These are phyloP conservation scores for Hanseniaspora uvarum DNA, from an alignment of 1,139 yeast species.

Conservation along the genomic window DNA sequence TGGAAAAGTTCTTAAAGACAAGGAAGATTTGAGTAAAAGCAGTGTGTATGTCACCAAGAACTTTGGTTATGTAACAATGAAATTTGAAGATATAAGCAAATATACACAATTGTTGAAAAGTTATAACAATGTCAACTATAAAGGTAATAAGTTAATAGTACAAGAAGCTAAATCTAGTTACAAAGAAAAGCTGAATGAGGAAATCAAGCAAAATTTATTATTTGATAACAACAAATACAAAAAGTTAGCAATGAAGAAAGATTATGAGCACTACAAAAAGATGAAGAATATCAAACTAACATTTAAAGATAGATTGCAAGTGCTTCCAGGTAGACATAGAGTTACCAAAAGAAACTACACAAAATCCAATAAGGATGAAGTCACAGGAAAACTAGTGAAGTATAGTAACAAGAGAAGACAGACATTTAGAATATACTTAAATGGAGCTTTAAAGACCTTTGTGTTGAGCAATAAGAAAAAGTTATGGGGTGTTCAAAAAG, in stretches of 20 bases:
- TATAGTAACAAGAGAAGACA: constrained; percentile 37
- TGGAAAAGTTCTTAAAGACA: constrained; percentile 39
- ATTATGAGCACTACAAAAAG: constrained; percentile 34
- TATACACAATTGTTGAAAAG: constrained; percentile 41
- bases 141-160: constrained; percentile 57
- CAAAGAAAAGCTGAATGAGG: constrained; percentile 7
- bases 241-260: constrained; percentile 31
- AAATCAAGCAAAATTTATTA: constrained; percentile 22
- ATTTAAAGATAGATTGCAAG: constrained; percentile 37
- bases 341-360: constrained; percentile 30
- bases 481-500: constrained; percentile 82
- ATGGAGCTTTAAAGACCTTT: constrained; percentile 49
- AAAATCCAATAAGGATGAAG: constrained; percentile 31
- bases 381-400: constrained; percentile 26
- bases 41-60: constrained; percentile 36
- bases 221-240: constrained; percentile 28
- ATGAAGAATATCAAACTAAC: constrained; percentile 37
- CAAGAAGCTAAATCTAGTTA: constrained; percentile 25
- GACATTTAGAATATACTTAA: constrained; percentile 52
- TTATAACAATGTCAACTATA: constrained; percentile 60
- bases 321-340: constrained; percentile 57
- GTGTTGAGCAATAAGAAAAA: constrained; percentile 54
- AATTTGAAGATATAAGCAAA: constrained; percentile 39
- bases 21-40: constrained; percentile 14
- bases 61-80: constrained; percentile 60